Percentiles rank a stretch among this genome's conserved stretches.
Conservation (phyloP, 768 basidiomycete genomes). For the Panaeolus cyanescens region DNA sequence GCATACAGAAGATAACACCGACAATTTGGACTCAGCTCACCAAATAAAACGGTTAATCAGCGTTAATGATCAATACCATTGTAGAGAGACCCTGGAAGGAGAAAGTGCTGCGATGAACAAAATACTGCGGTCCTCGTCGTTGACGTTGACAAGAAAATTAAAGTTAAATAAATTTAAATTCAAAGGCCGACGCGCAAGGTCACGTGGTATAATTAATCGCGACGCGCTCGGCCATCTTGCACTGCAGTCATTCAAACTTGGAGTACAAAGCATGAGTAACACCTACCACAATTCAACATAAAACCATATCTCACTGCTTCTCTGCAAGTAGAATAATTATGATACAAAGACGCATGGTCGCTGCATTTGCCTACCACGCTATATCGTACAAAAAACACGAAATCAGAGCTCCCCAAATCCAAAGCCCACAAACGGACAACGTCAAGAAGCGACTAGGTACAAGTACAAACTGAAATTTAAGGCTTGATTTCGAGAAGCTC, state of each 20-base stretch:
- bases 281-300: too few species aligned
- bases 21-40: neutral
- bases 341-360: neutral
- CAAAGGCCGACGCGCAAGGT: neutral
- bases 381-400: neutral
- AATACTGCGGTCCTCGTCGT: neutral
- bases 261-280: too few species aligned
- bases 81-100: neutral
- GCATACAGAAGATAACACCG: neutral
- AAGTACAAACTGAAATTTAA: neutral
- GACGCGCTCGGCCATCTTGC: neutral
- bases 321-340: neutral
- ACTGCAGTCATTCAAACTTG: neutral
- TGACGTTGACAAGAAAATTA: neutral
- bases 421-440: too few species aligned
- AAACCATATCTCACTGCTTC: too few species aligned
- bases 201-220: neutral
- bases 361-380: neutral
- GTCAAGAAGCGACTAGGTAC: neutral
- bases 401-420: neutral
- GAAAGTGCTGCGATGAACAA: neutral
- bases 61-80: neutral
- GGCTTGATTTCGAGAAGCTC: constrained; percentile 72
- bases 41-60: neutral
- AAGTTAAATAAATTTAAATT: neutral